Base-by-base conservation (phyloP, 2,329 filamentous ascomycete species). In the Colletotrichum paranaense region DNA sequence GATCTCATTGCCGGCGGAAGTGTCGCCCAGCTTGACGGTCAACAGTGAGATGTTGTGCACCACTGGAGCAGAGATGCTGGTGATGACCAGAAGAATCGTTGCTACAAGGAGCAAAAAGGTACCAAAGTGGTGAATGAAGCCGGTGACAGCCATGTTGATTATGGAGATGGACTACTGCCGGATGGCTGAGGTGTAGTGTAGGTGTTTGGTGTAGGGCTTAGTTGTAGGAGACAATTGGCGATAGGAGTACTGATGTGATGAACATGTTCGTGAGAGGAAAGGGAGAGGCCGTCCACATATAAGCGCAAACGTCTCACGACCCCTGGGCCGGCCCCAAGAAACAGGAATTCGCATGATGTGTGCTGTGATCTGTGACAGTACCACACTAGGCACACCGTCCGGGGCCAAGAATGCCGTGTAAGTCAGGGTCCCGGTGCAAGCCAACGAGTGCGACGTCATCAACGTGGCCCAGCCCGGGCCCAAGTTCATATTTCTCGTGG, bases 61-160 rank as follows among this genome's bases (percentile, higher is more conserved):
- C 56, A 92, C 88, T 9, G 91, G 91, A 0, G 90, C 83, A 2
- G 90, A 88, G 74, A 92, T 88, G 74, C 85, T 86, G 68, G 88
- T 88, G 75, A 92, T 83, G 72, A 92, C 80, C 69, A 92, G 85
- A 62, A 92, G 85, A 65, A 90, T 82, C 58, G 87, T 84, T 56
- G 89, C 84, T 46, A 83, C 81, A 69, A 92, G 85, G 62, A 92
- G 84, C 76, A 92, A 80, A 76, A 90, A 86, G 32, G 88, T 88
- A 80, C 89, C 90, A 67, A 91, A 80, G 78, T 90, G 86, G 80
- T 90, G 89, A 75, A 90, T 81, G 76, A 87, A 85, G 72, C 82
- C 83, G 69, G 85, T 86, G 75, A 85, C 75, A 67, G 85, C 86
- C 87, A 88, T 89, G 68, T 64, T 83, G 79, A 76, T 72, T 59